Evolutionary conservation across 805 yeast genomes (phyloP).

Genomic region (Saccharomyces kudriavzevii): DNA sequence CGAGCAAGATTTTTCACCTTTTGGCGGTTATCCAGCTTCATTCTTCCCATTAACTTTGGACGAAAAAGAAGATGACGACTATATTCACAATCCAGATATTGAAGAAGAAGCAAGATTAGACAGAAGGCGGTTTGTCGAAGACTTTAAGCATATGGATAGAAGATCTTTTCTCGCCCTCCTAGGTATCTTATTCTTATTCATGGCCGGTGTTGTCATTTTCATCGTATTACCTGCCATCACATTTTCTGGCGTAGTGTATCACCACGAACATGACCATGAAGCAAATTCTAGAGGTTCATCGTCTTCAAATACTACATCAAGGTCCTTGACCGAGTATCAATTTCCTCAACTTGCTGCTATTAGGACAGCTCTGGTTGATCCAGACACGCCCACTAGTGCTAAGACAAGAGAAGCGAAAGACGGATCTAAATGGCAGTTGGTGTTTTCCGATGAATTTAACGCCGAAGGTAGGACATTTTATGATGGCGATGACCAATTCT

Average conservation of each 20-base stretch:
- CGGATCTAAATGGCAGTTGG: conserved; percentile 67
- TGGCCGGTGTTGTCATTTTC: conserved; percentile 62
- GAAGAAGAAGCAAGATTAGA: conserved; percentile 83
- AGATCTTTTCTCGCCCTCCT: conserved; percentile 52
- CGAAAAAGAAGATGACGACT: conserved; percentile 92
- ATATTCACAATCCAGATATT: conserved; percentile 93
- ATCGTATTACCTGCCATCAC: conserved; percentile 78
- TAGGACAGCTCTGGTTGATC: conserved; percentile 47
- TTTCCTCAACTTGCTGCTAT: conserved; percentile 48
- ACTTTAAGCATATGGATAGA: conserved; percentile 58
- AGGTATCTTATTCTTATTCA: conserved; percentile 49
- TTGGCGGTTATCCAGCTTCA: conserved; percentile 94
- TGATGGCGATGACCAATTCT: conserved; percentile 85
- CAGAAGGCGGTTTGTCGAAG: conserved; percentile 55
- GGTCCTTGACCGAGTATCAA: conserved; percentile 38
- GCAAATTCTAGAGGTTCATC: neutral
- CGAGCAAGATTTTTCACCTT: conserved; percentile 72
- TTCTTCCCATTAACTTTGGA: conserved; percentile 86
- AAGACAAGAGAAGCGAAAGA: conserved; percentile 43
- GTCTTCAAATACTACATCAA: conserved; percentile 17
- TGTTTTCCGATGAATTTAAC: conserved; percentile 86
- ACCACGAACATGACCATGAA: conserved; percentile 10
- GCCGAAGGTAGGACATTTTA: conserved; percentile 85
- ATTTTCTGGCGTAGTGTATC: conserved; percentile 56
- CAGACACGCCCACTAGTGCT: conserved; percentile 52